Conservation (phyloP, 2,329 filamentous ascomycete species). For the Ophiostoma ulmi region DNA sequence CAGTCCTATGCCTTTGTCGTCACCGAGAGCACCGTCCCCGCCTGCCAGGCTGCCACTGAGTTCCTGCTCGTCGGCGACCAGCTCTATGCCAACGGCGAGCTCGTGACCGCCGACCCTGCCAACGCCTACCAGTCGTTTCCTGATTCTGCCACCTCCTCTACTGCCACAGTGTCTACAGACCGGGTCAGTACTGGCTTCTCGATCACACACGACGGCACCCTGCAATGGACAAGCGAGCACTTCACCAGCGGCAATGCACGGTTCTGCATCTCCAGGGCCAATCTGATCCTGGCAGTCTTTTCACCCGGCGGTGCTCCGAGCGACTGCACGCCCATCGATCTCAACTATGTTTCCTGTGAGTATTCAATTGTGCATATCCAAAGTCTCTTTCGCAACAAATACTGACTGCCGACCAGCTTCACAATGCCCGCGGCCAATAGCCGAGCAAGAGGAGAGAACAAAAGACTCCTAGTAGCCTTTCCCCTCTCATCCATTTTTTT, state of each 20-base stretch:
- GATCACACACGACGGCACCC: slow-evolving; percentile 3
- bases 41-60: slow-evolving; percentile 5
- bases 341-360: neutral
- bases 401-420: slow-evolving; percentile 2
- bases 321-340: slow-evolving; percentile 8
- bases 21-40: slow-evolving; percentile 11
- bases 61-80: slow-evolving; percentile 4
- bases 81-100: slow-evolving; percentile 9
- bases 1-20: slow-evolving; percentile 13
- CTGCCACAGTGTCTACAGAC: neutral
- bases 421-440: slow-evolving; percentile 7
- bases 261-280: slow-evolving; percentile 15
- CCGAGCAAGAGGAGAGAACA: neutral
- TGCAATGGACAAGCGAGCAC: slow-evolving; percentile 15
- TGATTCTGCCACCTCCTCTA: neutral
- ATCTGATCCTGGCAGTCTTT: slow-evolving; percentile 8
- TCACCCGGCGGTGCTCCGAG: neutral
- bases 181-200: neutral
- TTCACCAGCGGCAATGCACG: neutral
- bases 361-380: neutral
- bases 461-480: neutral
- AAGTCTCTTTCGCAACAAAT: neutral
- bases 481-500: neutral
- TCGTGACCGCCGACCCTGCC: neutral
- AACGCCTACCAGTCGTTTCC: neutral